phyloP scores from a whole-genome alignment of 352 stramenopile genomes.

The Phytophthora sansomeana region DNA sequence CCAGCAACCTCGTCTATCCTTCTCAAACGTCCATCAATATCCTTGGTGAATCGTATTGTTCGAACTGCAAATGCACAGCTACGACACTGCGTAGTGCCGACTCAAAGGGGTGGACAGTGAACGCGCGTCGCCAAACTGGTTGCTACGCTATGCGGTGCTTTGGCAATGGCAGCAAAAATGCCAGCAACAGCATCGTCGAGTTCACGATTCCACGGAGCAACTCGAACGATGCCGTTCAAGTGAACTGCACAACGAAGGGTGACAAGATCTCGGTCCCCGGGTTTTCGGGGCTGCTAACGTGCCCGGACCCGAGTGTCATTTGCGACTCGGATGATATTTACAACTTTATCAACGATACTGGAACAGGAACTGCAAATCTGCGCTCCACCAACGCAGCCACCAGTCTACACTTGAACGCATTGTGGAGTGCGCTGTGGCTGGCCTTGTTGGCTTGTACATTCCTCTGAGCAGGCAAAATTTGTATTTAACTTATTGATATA shows the following conservation, averaged over 20 bases:
- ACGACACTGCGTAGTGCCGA: slow-evolving; percentile 72
- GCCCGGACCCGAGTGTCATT: slow-evolving; percentile 73
- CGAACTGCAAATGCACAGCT: slow-evolving; percentile 74
- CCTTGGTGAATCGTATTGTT: slow-evolving; percentile 77
- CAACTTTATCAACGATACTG: slow-evolving; percentile 20
- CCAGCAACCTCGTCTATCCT: slow-evolving; percentile 59
- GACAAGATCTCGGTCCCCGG: slow-evolving; percentile 47
- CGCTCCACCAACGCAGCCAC: slow-evolving; percentile 20
- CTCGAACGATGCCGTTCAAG: slow-evolving; percentile 29
- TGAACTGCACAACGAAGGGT: slow-evolving; percentile 62
- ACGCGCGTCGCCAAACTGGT: slow-evolving; percentile 63
- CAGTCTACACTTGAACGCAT: background rate
- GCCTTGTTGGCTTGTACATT: background rate
- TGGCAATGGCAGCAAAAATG: slow-evolving; percentile 18
- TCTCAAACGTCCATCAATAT: slow-evolving; percentile 71
- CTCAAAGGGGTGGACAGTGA: slow-evolving; percentile 69
- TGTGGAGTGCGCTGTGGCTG: slow-evolving; percentile 6
- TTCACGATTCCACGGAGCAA: slow-evolving; percentile 52
- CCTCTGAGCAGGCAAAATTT: slow-evolving; percentile 1
- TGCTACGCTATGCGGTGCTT: slow-evolving; percentile 83
- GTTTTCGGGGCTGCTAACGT: slow-evolving; percentile 69
- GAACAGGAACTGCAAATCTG: slow-evolving; percentile 25
- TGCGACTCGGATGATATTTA: slow-evolving; percentile 43
- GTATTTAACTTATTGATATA: slow-evolving; percentile 20
- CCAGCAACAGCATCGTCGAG: slow-evolving; percentile 43